Conservation (phyloP, 345 rosid genomes). For the Trapa bicornis region DNA sequence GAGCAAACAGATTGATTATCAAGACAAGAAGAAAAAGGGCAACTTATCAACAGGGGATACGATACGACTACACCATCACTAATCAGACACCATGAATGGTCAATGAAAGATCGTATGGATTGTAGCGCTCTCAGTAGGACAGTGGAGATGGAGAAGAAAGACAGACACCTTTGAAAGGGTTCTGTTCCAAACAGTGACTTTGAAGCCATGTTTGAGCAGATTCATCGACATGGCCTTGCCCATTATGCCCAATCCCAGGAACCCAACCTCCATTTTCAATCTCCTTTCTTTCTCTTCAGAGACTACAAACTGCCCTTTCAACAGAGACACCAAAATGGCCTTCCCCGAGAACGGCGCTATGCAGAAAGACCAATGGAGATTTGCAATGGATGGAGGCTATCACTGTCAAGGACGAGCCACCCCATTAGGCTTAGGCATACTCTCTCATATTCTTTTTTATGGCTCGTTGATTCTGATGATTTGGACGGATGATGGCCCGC, state of each 20-base stretch:
- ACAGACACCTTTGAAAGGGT: slow-evolving; percentile 75
- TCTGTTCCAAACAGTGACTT: slow-evolving; percentile 92
- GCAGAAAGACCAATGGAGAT: neutral
- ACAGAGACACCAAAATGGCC: neutral
- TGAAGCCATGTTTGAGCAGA: slow-evolving; percentile 67
- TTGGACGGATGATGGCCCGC: neutral
- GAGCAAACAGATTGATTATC: neutral
- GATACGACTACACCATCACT: neutral
- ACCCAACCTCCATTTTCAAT: slow-evolving; percentile 71
- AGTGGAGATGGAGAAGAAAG: neutral
- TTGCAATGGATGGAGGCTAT: neutral
- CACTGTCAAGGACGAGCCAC: neutral
- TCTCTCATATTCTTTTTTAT: neutral
- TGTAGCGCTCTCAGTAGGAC: neutral
- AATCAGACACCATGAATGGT: neutral
- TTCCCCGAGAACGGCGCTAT: neutral
- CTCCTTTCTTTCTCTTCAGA: slow-evolving; percentile 1
- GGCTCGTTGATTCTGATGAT: neutral
- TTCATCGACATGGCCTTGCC: slow-evolving; percentile 92
- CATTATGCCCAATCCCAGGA: slow-evolving; percentile 92
- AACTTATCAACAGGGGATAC: neutral
- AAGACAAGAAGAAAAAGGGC: neutral
- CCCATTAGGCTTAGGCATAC: neutral
- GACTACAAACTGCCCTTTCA: neutral
- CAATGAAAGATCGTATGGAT: neutral